Percentiles rank a stretch among this genome's conserved stretches.
phyloP scores from a whole-genome alignment of 2,329 filamentous ascomycete species.

The Fusarium sp. region DNA sequence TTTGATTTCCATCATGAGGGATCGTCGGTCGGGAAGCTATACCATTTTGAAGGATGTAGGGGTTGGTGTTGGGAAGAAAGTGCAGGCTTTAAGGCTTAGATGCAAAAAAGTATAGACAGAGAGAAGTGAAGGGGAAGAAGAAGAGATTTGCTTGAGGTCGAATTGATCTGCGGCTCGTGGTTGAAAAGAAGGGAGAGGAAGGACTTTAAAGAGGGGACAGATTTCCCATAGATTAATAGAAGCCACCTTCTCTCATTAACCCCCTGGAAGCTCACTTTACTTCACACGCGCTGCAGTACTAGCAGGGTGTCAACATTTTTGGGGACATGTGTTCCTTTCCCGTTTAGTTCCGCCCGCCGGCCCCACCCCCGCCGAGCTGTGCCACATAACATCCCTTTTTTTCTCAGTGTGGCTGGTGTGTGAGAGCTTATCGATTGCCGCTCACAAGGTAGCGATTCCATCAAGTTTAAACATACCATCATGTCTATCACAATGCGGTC shows the following conservation, averaged over 20 bases:
- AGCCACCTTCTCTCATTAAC: not conserved
- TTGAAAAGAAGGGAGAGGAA: constrained; percentile 33
- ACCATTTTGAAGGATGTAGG: constrained; percentile 26
- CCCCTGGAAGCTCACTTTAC: not conserved
- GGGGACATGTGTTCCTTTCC: constrained; percentile 51
- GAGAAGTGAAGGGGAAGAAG: constrained; percentile 1
- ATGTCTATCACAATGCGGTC: constrained; percentile 29
- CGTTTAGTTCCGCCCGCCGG: constrained; percentile 35
- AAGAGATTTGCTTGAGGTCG: not conserved
- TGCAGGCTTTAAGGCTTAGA: not conserved
- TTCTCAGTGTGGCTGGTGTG: constrained; percentile 14
- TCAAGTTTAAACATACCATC: constrained; percentile 9
- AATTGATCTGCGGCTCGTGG: constrained; percentile 12
- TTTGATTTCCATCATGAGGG: constrained; percentile 21
- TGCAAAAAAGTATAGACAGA: constrained; percentile 7
- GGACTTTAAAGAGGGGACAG: constrained; percentile 10
- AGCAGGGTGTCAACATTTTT: constrained; percentile 39
- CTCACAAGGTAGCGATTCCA: not conserved
- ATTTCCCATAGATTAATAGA: not conserved
- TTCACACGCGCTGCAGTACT: not conserved
- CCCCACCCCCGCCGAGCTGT: constrained; percentile 32
- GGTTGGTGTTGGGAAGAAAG: not conserved
- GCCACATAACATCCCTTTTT: not conserved
- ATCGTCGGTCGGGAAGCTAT: constrained; percentile 21
- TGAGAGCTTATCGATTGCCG: constrained; percentile 20